Conservation (phyloP, 352 stramenopile genomes). For the Phytophthora sansomeana region DNA sequence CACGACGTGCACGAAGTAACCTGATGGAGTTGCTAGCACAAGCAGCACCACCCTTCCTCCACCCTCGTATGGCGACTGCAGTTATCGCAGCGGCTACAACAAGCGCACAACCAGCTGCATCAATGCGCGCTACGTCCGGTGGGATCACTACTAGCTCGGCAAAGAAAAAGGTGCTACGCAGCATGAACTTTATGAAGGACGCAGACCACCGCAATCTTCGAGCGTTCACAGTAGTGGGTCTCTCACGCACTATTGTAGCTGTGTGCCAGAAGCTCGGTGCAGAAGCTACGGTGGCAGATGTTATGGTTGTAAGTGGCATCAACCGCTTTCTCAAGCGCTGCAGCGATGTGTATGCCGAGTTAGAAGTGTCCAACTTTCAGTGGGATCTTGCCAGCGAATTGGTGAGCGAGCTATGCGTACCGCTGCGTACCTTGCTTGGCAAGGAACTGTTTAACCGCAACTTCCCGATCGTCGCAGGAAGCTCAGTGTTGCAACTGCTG, state of each 20-base stretch:
- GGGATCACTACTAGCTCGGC: slow-evolving; percentile 12
- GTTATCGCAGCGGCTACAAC: slow-evolving; percentile 60
- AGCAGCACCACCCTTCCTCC: slow-evolving; percentile 72
- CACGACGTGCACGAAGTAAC: slow-evolving; percentile 45
- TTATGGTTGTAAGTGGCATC: slow-evolving; percentile 50
- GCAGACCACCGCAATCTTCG: slow-evolving; percentile 58
- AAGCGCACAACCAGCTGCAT: slow-evolving; percentile 8
- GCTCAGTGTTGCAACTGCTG: slow-evolving; percentile 73
- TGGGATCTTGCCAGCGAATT: slow-evolving; percentile 80
- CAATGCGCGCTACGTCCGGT: slow-evolving; percentile 19
- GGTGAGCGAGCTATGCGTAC: slow-evolving; percentile 71
- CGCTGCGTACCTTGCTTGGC: slow-evolving; percentile 61
- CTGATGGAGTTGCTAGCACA: slow-evolving; percentile 64
- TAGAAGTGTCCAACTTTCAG: slow-evolving; percentile 84
- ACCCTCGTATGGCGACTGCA: slow-evolving; percentile 62
- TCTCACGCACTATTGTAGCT: slow-evolving; percentile 66
- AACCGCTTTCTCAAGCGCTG: slow-evolving; percentile 75
- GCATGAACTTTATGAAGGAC: slow-evolving; percentile 55
- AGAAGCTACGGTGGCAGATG: slow-evolving; percentile 49
- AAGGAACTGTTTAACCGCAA: slow-evolving; percentile 58
- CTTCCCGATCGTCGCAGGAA: slow-evolving; percentile 63
- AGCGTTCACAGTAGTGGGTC: slow-evolving; percentile 70
- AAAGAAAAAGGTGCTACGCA: slow-evolving; percentile 56
- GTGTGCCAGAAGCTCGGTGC: slow-evolving; percentile 70
- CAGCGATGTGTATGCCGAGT: slow-evolving; percentile 71